phyloP scores from a whole-genome alignment of 352 stramenopile species.

The Phytophthora pseudosyringae region DNA sequence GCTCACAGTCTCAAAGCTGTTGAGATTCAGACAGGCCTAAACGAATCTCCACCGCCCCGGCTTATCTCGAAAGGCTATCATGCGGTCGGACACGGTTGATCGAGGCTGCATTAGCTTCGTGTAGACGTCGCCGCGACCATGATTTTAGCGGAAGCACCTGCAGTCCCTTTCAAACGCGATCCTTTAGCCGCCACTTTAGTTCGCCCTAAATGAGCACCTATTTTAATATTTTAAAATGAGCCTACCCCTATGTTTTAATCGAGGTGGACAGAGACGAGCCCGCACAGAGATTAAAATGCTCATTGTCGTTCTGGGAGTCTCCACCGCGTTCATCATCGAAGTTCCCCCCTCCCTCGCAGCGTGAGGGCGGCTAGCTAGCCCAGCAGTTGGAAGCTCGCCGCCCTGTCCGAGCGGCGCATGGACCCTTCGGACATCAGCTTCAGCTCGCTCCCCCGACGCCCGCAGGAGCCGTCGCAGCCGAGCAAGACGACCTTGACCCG shows the following conservation, averaged over 20 bases:
- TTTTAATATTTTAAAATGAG: too few species aligned
- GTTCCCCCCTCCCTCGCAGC: constrained; percentile 8
- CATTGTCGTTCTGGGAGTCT: constrained; percentile 13
- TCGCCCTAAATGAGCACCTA: too few species aligned
- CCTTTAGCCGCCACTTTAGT: too few species aligned
- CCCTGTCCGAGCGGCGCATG: constrained; percentile 30
- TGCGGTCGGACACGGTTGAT: neutral
- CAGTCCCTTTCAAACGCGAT: too few species aligned
- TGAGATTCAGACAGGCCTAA: neutral
- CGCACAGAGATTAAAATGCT: constrained; percentile 27
- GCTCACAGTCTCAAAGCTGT: too few species aligned
- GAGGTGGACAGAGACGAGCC: constrained; percentile 2
- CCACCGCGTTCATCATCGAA: constrained; percentile 4
- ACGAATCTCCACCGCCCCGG: neutral
- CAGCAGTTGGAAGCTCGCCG: constrained; percentile 28
- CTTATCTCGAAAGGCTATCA: constrained; percentile 1
- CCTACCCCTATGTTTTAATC: constrained; percentile 32
- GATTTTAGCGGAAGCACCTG: too few species aligned
- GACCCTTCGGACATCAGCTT: constrained; percentile 18
- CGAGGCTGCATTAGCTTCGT: too few species aligned
- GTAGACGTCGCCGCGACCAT: too few species aligned
- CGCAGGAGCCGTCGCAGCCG: constrained; percentile 4
- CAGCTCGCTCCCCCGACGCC: constrained; percentile 18
- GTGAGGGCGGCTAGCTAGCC: constrained; percentile 18
- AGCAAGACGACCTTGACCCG: constrained; percentile 28